phyloP scores from a whole-genome alignment of 768 basidiomycete species.

The Boletus patriciae region DNA sequence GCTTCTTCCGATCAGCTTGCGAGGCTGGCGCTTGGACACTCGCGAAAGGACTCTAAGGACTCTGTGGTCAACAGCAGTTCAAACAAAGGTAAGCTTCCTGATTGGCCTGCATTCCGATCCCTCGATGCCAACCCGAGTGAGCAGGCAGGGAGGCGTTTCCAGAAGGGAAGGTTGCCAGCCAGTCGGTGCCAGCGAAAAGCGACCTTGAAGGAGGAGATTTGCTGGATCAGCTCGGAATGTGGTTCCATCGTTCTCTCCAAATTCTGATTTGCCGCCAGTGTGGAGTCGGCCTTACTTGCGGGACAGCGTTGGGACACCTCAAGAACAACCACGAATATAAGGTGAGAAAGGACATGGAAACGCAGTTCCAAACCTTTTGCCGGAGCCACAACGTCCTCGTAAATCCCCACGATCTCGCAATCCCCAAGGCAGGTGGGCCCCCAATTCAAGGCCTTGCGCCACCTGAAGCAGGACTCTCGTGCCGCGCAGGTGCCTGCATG shows the following conservation, averaged over 20 bases:
- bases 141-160: neutral
- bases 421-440: neutral
- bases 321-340: neutral
- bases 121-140: neutral
- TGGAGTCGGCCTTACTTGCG: neutral
- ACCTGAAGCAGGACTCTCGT: neutral
- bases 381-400: neutral
- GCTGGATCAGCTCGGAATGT: neutral
- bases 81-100: neutral
- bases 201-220: neutral
- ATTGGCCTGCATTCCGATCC: neutral
- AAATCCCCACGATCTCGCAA: neutral
- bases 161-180: neutral
- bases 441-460: neutral
- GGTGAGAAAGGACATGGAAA: neutral
- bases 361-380: neutral
- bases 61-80: neutral
- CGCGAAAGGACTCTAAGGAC: neutral
- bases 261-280: slow-evolving; percentile 1
- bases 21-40: neutral
- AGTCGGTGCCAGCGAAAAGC: neutral
- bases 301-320: neutral
- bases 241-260: neutral
- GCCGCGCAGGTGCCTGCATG: neutral
- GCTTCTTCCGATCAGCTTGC: neutral